Base-by-base conservation (phyloP, 2,329 filamentous ascomycete genomes). In the Calonectria ilicicola region DNA sequence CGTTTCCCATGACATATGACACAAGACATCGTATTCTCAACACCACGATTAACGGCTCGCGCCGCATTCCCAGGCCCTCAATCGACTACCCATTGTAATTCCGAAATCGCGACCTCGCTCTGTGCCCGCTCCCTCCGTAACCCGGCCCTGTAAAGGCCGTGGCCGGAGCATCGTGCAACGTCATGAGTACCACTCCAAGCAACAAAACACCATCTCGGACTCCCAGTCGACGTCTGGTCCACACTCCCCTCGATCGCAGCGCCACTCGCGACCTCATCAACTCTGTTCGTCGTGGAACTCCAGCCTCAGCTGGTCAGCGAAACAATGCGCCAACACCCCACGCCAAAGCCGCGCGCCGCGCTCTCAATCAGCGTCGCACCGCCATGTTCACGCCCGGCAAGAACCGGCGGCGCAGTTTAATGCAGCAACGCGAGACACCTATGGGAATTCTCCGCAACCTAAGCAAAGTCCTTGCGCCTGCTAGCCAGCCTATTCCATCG, bases 351-450 rank as follows among this genome's bases (percentile, higher is more conserved):
- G 91, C 91, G 51, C 88, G 87, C 60, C 86, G 89, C 56, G 88
- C 90, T 38, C 85, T 92, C 65, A 87, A 92, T 75, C 87, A 89
- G 74, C 89, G 91, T 6, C 88, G 91, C 49, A 88, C 89, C 3
- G 89, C 89, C 58, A 84, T 91, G 60, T 87, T 91, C 73, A 93
- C 91, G 0, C 91, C 91, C 0, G 90, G 90, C 21, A 88, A 88
- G 74, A 87, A 87, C 66, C 87, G 89, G 23, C 86, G 91, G n/a
- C 87, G 87, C 76, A 92, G 91, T 78, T 79, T 89, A 64, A 87
- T 88, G 75, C 87, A 88, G 72, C 86, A 89, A 77, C 84, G 90
- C 72, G 89, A 91, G 79, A 90, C 89, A 6, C 89, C 90, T 2
- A 85, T 88, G 77, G 87, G 88, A 72, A 79, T 88, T 26, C 79